Evolutionary conservation across 768 basidiomycete species (phyloP), one percentile per base, ranked within the genome.

Genomic region (Leccinum disarticulatum): DNA sequence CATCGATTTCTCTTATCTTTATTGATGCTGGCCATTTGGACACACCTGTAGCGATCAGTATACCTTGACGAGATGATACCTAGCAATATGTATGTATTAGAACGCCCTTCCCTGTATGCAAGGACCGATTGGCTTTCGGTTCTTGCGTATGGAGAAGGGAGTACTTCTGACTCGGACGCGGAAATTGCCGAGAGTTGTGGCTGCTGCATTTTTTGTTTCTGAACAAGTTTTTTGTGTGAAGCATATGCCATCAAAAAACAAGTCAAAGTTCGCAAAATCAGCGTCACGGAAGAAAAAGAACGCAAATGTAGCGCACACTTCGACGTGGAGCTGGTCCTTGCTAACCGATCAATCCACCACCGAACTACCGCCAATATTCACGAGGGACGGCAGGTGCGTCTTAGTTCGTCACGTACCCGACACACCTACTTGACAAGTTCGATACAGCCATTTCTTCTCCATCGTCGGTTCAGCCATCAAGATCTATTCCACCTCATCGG

Each of bases 401-500:
- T 47, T 17, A 43, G 9, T 41, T 19, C 33, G 15, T 57, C 33
- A 13, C 11, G 35, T 58, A 52, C 50, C 65, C 58, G 62, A 61
- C 27, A 27, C 3, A 17, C 56, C 49, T 27, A 71, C 61, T 6
- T n/a, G 31, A 35, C 22, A n/a, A n/a, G 5, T 19, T 46, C 35
- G 55, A 51, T 55, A 41, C 57, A 91, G 96, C 69, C 92, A 96
- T 77, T 95, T 93, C 80, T 94, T 98, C 74, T 85, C 91, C 49
- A 83, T 94, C 48, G 83, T 87, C 13, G 90, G 90, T n/a, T 79
- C 87, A 8, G 83, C 87, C 4, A 84, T 98, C 61, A 90, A 93
- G 73, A 90, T 98, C 60, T 84, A 93, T 72, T 91, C 93, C n/a
- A 83, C 84, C 28, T 68, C 81, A 27, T 90, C 89, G 25, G 88